Conservation (phyloP, 371 early-diverging fungal species). For the Mycotypha africana region DNA sequence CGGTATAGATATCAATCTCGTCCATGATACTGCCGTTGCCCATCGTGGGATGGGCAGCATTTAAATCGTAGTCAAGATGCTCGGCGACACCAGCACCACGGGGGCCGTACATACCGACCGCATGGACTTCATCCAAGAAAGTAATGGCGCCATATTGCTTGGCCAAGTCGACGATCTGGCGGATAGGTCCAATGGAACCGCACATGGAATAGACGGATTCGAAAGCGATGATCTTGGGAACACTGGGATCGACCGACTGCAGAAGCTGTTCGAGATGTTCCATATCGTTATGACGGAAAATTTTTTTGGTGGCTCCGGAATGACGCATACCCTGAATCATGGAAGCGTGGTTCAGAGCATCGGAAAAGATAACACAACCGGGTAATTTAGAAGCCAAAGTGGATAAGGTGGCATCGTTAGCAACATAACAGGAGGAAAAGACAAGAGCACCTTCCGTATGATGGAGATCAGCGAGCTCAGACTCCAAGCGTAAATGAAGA, state of each 20-base stretch:
- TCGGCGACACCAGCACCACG: slow-evolving; percentile 97
- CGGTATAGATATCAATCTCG: slow-evolving; percentile 94
- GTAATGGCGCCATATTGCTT: slow-evolving; percentile 98
- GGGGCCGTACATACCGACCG: slow-evolving; percentile 98
- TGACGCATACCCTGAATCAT: slow-evolving; percentile 99
- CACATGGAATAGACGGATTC: slow-evolving; percentile 99
- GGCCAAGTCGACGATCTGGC: slow-evolving; percentile 88
- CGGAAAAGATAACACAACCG: slow-evolving; percentile 92
- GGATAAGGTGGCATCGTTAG: slow-evolving; percentile 95
- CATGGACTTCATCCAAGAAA: slow-evolving; percentile 98
- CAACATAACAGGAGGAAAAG: slow-evolving; percentile 98
- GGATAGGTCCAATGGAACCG: slow-evolving; percentile 93
- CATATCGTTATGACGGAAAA: slow-evolving; percentile 96
- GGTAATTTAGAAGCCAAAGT: slow-evolving; percentile 92
- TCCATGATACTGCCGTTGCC: slow-evolving; percentile 72
- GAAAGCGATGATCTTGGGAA: slow-evolving; percentile 96
- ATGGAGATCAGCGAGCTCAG: slow-evolving; percentile 90
- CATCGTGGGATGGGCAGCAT: slow-evolving; percentile 46
- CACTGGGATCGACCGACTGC: slow-evolving; percentile 68
- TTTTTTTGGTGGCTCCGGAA: slow-evolving; percentile 83
- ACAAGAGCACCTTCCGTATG: slow-evolving; percentile 91
- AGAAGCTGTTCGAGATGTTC: slow-evolving; percentile 85
- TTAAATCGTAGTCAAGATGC: slow-evolving; percentile 80
- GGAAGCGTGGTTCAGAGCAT: slow-evolving; percentile 95
- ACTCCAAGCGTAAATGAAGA: slow-evolving; percentile 88